Conservation (phyloP, 306 rosid genomes). For the Myrica gale region DNA sequence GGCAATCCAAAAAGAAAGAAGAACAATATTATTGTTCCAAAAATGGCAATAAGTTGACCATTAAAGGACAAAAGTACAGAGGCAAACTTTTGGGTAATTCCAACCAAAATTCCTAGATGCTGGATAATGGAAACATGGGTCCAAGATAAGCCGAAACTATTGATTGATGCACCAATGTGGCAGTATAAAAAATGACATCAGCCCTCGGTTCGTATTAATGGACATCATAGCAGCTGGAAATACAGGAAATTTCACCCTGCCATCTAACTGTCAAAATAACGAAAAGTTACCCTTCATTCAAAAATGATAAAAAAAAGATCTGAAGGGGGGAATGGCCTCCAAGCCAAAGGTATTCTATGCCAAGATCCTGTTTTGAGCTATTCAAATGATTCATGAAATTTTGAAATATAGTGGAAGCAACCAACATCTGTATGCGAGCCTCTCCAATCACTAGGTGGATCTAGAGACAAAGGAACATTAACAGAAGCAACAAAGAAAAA, state of each 20-base stretch:
- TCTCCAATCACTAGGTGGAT: not conserved
- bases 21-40: not conserved
- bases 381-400: not conserved
- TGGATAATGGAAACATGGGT: no score
- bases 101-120: no score
- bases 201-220: not conserved
- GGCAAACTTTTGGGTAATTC: no score
- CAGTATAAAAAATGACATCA: not conserved
- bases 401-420: not conserved
- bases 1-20: not conserved
- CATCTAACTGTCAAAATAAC: not conserved
- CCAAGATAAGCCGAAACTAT: no score
- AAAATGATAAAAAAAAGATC: no score
- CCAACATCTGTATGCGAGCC: not conserved
- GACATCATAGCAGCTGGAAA: not conserved
- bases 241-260: not conserved
- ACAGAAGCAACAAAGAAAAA: not conserved
- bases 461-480: not conserved
- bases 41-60: not conserved
- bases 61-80: no score
- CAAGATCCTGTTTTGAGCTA: not conserved
- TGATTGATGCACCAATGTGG: not conserved
- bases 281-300: no score
- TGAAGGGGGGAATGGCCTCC: not conserved
- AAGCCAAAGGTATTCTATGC: not conserved